Conservation (phyloP, 192 early-diverging fungal species). For the Linnemannia hyalina region DNA sequence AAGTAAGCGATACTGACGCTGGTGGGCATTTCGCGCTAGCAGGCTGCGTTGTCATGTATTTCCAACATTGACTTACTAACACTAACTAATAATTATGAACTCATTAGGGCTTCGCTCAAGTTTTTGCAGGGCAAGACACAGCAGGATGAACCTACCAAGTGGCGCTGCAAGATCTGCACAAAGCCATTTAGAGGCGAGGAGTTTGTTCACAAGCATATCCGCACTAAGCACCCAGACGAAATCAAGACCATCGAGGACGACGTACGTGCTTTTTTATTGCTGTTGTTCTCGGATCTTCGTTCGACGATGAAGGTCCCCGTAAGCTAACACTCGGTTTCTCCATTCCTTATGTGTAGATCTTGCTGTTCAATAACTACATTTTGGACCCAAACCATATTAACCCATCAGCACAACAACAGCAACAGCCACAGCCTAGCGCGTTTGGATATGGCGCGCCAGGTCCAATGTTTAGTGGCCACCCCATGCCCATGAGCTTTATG, state of each 20-base stretch:
- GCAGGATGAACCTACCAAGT: slow-evolving; percentile 83
- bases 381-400: slow-evolving; percentile 85
- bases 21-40: background rate
- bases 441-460: slow-evolving; percentile 38
- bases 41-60: background rate
- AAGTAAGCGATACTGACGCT: slow-evolving; percentile 48
- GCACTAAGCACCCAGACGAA: slow-evolving; percentile 87
- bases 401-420: slow-evolving; percentile 55
- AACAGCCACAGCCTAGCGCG: slow-evolving; percentile 32
- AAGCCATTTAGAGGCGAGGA: slow-evolving; percentile 96
- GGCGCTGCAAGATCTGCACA: slow-evolving; percentile 87
- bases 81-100: too few relatives aligned
- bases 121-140: slow-evolving; percentile 65
- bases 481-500: slow-evolving; percentile 58
- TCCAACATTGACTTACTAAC: background rate
- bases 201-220: slow-evolving; percentile 96
- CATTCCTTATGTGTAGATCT: slow-evolving; percentile 46
- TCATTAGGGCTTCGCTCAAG: slow-evolving; percentile 63
- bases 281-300: background rate
- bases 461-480: slow-evolving; percentile 40
- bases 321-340: background rate
- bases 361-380: slow-evolving; percentile 91
- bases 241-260: slow-evolving; percentile 74
- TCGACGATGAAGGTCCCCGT: background rate
- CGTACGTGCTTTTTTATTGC: slow-evolving; percentile 13